These are phyloP conservation scores for Xylaria nigripes DNA, from an alignment of 495 filamentous ascomycete species.

Conservation along the genomic window DNA sequence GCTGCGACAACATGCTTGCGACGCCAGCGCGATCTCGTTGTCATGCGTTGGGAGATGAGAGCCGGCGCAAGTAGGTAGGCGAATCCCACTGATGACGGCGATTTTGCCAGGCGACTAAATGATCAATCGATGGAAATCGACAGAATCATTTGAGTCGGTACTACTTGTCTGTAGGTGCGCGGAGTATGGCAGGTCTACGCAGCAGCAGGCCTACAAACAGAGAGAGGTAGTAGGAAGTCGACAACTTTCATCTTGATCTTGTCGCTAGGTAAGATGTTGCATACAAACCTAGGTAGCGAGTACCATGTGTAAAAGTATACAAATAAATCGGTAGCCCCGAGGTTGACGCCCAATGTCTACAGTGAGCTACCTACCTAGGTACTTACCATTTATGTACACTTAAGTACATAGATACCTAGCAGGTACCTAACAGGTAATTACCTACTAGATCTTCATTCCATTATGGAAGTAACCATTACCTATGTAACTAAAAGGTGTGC, in stretches of 20 bases:
- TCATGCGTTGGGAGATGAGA: constrained; percentile 14
- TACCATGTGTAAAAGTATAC: no score
- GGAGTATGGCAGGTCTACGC: not conserved
- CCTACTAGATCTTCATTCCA: no score
- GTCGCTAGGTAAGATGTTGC: no score
- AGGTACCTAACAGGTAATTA: no score
- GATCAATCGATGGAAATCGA: not conserved
- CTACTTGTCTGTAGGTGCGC: not conserved
- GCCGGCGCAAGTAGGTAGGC: constrained; percentile 5
- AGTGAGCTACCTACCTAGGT: no score
- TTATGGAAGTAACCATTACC: no score
- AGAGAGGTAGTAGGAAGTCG: constrained; percentile 10
- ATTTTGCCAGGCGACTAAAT: constrained; percentile 20
- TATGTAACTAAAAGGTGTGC: no score
- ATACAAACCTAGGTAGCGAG: no score
- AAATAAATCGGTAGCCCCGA: no score
- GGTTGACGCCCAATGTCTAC: no score
- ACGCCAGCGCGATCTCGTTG: constrained; percentile 1
- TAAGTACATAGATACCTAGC: no score
- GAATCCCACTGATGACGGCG: constrained; percentile 11
- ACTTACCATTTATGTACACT: no score
- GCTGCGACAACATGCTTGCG: constrained; percentile 27
- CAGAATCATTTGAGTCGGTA: not conserved
- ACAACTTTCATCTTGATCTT: constrained; percentile 23
- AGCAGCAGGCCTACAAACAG: not conserved